Percentiles rank a stretch among this genome's conserved stretches.
These are phyloP conservation scores for Pochonia chlamydosporia DNA, from an alignment of 2,329 filamentous ascomycete genomes.

Conservation along the genomic window DNA sequence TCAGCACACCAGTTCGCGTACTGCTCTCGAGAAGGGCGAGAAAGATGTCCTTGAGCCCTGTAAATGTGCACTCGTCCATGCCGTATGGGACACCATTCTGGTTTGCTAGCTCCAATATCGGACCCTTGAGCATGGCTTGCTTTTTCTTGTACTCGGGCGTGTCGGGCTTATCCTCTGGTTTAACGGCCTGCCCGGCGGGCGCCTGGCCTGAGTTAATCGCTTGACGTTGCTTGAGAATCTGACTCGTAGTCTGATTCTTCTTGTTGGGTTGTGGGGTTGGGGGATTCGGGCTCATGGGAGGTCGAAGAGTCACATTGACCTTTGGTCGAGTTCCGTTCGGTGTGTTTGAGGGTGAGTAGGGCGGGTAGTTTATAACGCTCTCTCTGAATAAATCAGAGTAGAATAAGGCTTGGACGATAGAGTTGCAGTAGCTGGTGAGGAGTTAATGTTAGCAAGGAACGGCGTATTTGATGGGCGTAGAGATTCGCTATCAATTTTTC, in stretches of 20 bases:
- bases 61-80: conserved; percentile 94
- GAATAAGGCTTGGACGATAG: conserved; percentile 94
- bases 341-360: conserved; percentile 62
- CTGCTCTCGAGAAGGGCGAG: conserved; percentile 77
- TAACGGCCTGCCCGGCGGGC: conserved; percentile 47
- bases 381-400: conserved; percentile 93
- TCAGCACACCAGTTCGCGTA: conserved; percentile 82
- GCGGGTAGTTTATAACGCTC: conserved; percentile 86
- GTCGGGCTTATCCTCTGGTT: conserved; percentile 89
- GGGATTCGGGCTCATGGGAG: conserved; percentile 45
- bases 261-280: conserved; percentile 35
- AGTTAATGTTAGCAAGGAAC: background rate
- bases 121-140: conserved; percentile 80
- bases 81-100: conserved; percentile 77
- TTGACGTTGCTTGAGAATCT: conserved; percentile 51
- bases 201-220: conserved; percentile 49
- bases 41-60: conserved; percentile 93
- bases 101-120: conserved; percentile 76
- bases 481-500: background rate
- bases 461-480: background rate
- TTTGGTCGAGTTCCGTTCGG: conserved; percentile 53
- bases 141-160: conserved; percentile 98
- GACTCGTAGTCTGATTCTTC: conserved; percentile 48
- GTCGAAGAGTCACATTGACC: conserved; percentile 57
- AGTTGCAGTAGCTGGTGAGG: conserved; percentile 82